Evolutionary conservation across 2,329 filamentous ascomycete genomes (phyloP).

Genomic region (Botrytis squamosa): DNA sequence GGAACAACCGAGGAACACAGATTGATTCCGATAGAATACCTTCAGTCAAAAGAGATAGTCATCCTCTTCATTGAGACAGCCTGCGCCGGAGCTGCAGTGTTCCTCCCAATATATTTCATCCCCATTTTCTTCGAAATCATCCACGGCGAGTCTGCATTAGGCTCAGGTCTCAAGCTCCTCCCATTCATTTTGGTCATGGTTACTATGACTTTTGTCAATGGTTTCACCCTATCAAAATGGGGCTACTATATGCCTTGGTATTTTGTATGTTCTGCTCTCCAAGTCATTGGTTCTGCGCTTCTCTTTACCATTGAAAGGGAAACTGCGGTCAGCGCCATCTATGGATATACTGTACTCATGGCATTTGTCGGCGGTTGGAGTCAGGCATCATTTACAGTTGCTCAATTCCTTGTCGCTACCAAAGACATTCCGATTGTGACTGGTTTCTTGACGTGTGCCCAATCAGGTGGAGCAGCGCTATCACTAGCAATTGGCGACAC

Average conservation of each 20-base stretch:
- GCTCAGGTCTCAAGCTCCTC: constrained; percentile 41
- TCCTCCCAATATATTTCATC: constrained; percentile 43
- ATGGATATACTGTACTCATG: not conserved
- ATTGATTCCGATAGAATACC: constrained; percentile 37
- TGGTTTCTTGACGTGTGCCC: not conserved
- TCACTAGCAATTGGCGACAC: not conserved
- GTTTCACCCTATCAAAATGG: constrained; percentile 37
- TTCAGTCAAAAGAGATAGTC: constrained; percentile 41
- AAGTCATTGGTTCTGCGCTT: not conserved
- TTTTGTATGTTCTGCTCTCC: constrained; percentile 25
- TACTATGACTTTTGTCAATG: constrained; percentile 39
- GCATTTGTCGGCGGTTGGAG: not conserved
- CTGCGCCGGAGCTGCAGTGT: constrained; percentile 39
- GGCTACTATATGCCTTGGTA: constrained; percentile 45
- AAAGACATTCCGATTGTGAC: not conserved
- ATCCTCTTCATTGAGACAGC: constrained; percentile 41
- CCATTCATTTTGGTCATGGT: constrained; percentile 42
- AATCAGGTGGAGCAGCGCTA: not conserved
- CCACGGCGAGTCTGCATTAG: constrained; percentile 48
- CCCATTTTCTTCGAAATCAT: constrained; percentile 54
- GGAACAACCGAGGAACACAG: constrained; percentile 32
- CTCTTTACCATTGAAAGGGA: not conserved
- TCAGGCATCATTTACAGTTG: not conserved
- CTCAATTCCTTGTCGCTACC: not conserved
- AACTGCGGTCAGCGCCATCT: not conserved